phyloP scores from a whole-genome alignment of 1,139 yeast genomes.

The Hanseniaspora sp. region DNA sequence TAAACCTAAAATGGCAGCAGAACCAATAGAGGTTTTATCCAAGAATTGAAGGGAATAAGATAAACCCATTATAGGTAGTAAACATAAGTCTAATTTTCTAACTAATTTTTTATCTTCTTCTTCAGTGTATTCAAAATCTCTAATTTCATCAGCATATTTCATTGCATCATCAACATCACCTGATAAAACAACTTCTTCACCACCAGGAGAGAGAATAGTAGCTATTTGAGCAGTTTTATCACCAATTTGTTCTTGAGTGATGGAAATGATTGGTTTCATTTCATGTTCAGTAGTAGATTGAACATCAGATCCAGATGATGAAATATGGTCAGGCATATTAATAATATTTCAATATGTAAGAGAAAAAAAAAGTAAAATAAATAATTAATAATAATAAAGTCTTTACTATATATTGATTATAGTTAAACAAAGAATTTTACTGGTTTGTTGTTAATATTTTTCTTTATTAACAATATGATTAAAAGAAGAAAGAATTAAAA shows the following conservation, averaged over 20 bases:
- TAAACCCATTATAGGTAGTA: slow-evolving; percentile 47
- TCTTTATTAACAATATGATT: too few species aligned
- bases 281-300: slow-evolving; percentile 16
- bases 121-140: slow-evolving; percentile 20
- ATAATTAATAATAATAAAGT: too few species aligned
- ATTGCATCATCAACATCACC: slow-evolving; percentile 34
- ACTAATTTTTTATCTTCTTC: slow-evolving; percentile 32
- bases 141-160: slow-evolving; percentile 27
- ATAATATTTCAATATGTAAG: too few species aligned
- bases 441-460: too few species aligned
- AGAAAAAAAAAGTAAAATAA: too few species aligned
- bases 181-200: slow-evolving; percentile 27
- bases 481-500: too few species aligned
- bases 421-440: too few species aligned
- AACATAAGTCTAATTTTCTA: slow-evolving; percentile 44
- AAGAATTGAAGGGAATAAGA: slow-evolving; percentile 51
- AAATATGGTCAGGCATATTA: not conserved
- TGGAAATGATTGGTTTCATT: slow-evolving; percentile 21
- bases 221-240: slow-evolving; percentile 21
- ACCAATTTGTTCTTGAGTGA: slow-evolving; percentile 23
- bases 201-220: slow-evolving; percentile 28
- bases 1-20: slow-evolving; percentile 51
- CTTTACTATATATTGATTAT: too few species aligned
- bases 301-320: slow-evolving; percentile 8
- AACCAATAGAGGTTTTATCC: slow-evolving; percentile 51